A percentile compares a stretch with the other conserved stretches of the same genome.
phyloP scores from a whole-genome alignment of 2,329 filamentous ascomycete species.

The Ophioceras dolichostomum region DNA sequence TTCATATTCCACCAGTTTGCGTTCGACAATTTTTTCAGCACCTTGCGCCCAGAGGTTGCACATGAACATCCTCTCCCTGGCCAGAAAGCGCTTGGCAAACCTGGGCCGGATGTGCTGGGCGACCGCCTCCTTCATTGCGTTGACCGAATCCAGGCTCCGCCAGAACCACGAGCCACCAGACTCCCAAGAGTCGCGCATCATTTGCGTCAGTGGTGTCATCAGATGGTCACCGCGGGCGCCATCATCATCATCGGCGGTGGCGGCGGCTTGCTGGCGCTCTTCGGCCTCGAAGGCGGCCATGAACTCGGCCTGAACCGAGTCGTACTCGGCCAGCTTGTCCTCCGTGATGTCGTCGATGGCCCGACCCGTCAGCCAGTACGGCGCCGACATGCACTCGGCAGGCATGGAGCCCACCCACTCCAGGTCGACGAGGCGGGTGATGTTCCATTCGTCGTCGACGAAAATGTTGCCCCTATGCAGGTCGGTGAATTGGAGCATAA shows the following conservation, averaged over 20 bases:
- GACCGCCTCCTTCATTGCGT: constrained; percentile 12
- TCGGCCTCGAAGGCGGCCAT: constrained; percentile 6
- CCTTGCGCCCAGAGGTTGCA: constrained; percentile 11
- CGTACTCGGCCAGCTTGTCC: constrained; percentile 4
- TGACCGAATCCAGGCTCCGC: constrained; percentile 13
- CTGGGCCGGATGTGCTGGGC: constrained; percentile 12
- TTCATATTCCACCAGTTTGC: constrained; percentile 11
- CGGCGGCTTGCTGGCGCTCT: constrained; percentile 3
- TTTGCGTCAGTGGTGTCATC: constrained; percentile 9
- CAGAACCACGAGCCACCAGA: constrained; percentile 17
- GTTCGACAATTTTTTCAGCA: constrained; percentile 8
- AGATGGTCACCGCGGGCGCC: too few species aligned
- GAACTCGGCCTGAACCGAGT: constrained; percentile 6
- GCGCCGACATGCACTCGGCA: constrained; percentile 13
- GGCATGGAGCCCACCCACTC: constrained; percentile 18
- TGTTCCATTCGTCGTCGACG: constrained; percentile 15
- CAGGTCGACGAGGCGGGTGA: constrained; percentile 16
- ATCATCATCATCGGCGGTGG: constrained; percentile 4
- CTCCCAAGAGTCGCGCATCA: constrained; percentile 14
- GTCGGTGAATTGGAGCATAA: background rate
- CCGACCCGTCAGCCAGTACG: constrained; percentile 16
- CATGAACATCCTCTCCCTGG: constrained; percentile 9
- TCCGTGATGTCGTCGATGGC: constrained; percentile 5
- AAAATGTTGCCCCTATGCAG: background rate
- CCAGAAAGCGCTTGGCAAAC: constrained; percentile 9